phyloP scores from a whole-genome alignment of 768 basidiomycete genomes.

The Naematelia encephala region DNA sequence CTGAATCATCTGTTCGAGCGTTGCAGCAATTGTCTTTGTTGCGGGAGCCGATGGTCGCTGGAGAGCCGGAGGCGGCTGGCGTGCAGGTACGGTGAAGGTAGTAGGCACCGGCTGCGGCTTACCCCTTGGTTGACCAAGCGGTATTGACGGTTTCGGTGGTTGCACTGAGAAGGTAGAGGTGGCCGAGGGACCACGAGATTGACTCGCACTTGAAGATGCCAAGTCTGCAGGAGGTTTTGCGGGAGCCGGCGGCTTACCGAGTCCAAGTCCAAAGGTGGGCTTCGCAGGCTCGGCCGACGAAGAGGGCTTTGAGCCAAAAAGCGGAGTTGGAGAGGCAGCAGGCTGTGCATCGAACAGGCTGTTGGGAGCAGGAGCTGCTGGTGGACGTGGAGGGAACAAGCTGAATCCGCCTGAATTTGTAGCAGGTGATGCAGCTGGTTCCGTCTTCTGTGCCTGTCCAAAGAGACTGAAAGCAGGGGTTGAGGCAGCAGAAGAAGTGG shows the following conservation, averaged over 20 bases:
- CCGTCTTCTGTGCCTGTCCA: neutral
- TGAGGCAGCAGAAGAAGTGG: neutral
- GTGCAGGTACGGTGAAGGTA: neutral
- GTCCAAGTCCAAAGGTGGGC: slow-evolving; percentile 40
- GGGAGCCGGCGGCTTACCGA: slow-evolving; percentile 26
- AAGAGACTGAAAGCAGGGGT: slow-evolving; percentile 1
- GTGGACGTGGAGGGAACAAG: slow-evolving; percentile 1
- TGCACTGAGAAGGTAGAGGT: slow-evolving; percentile 4
- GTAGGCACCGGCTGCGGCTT: neutral
- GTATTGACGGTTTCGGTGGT: slow-evolving; percentile 8
- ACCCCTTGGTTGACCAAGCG: neutral
- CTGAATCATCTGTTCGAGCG: slow-evolving; percentile 58
- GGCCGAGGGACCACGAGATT: slow-evolving; percentile 6
- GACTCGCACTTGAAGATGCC: neutral
- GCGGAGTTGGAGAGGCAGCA: neutral
- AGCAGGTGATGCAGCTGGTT: neutral
- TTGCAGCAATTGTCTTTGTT: slow-evolving; percentile 64
- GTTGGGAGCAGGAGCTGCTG: neutral
- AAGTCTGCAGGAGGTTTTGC: neutral
- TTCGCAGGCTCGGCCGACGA: slow-evolving; percentile 2
- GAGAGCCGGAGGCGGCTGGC: neutral
- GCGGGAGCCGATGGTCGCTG: neutral
- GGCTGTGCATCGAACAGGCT: neutral
- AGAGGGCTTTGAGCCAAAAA: slow-evolving; percentile 5
- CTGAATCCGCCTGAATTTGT: slow-evolving; percentile 9